Evolutionary conservation across 2,329 filamentous ascomycete genomes (phyloP).

Genomic region (Beauveria scarabaeidicola): DNA sequence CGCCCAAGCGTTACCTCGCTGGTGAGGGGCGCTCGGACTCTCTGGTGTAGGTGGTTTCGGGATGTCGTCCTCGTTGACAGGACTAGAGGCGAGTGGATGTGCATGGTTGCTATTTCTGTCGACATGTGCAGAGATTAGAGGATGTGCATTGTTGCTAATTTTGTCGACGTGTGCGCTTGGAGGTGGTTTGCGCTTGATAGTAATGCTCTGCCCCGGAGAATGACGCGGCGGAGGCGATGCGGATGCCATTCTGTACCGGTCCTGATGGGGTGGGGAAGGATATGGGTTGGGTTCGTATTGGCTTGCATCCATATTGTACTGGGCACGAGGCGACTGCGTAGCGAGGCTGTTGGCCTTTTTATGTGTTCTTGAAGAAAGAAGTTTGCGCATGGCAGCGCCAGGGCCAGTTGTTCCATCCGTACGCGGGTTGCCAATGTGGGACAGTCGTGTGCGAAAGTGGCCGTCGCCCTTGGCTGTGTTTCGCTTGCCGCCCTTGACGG

Average conservation of each 20-base stretch:
- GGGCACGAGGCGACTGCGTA: constrained; percentile 1
- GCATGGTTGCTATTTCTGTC: constrained; percentile 19
- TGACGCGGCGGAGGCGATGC: constrained; percentile 15
- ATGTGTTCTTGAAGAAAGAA: constrained; percentile 27
- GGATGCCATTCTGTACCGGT: neutral
- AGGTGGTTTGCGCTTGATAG: constrained; percentile 39
- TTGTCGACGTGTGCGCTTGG: constrained; percentile 19
- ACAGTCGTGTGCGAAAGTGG: constrained; percentile 1
- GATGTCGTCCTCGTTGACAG: constrained; percentile 24
- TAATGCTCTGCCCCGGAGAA: constrained; percentile 21
- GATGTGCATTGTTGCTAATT: constrained; percentile 22
- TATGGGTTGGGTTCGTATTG: neutral
- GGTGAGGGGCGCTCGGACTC: constrained; percentile 19
- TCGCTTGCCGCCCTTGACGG: constrained; percentile 41
- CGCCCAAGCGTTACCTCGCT: constrained; percentile 29
- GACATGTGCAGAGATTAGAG: constrained; percentile 21
- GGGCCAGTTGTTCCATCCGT: constrained; percentile 14
- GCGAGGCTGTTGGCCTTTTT: constrained; percentile 15
- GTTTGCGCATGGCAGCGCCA: constrained; percentile 25
- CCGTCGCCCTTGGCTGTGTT: constrained; percentile 16
- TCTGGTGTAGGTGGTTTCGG: constrained; percentile 20
- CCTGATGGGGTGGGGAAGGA: constrained; percentile 25
- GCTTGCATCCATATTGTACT: constrained; percentile 20
- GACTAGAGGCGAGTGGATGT: constrained; percentile 27
- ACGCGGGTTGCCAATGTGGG: neutral